Evolutionary conservation across 1,284 basidiomycete genomes (phyloP).

Genomic region (Melampsora larici-populina): DNA sequence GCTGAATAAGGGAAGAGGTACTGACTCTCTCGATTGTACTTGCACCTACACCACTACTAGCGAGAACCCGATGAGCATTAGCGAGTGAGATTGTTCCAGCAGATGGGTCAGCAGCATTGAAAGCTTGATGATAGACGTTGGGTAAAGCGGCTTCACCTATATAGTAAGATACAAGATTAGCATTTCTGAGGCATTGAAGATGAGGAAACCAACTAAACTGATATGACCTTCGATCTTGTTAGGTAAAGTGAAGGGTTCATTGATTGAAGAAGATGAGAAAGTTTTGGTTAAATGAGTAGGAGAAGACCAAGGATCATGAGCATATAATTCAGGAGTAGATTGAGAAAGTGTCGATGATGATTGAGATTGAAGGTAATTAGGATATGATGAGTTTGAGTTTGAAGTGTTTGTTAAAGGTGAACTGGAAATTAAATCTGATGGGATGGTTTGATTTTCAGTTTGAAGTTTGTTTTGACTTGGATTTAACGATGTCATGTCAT

Average conservation of each 20-base stretch:
- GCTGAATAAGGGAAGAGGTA: slow-evolving; percentile 22
- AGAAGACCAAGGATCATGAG: slow-evolving; percentile 38
- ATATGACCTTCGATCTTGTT: neutral
- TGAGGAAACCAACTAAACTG: neutral
- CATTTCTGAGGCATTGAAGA: neutral
- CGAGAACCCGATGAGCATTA: slow-evolving; percentile 70
- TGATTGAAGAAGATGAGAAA: neutral
- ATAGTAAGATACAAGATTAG: slow-evolving; percentile 28
- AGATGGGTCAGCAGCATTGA: slow-evolving; percentile 66
- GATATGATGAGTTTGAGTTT: neutral
- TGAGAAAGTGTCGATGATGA: neutral
- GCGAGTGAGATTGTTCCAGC: slow-evolving; percentile 75
- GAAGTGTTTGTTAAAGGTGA: too few species aligned
- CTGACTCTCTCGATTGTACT: slow-evolving; percentile 73
- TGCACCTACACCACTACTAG: slow-evolving; percentile 71
- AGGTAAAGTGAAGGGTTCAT: neutral
- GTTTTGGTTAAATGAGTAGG: slow-evolving; percentile 2
- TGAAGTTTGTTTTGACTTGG: too few species aligned
- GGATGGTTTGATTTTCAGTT: too few species aligned
- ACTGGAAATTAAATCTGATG: too few species aligned
- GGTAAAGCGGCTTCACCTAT: slow-evolving; percentile 75
- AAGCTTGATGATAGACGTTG: slow-evolving; percentile 68
- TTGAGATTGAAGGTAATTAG: neutral
- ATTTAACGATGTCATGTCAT: too few species aligned
- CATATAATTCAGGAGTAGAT: slow-evolving; percentile 21